Evolutionary conservation across 148 eudicot species (phyloP), one percentile per base, ranked within the genome.

Genomic region (Polygonum aviculare): DNA sequence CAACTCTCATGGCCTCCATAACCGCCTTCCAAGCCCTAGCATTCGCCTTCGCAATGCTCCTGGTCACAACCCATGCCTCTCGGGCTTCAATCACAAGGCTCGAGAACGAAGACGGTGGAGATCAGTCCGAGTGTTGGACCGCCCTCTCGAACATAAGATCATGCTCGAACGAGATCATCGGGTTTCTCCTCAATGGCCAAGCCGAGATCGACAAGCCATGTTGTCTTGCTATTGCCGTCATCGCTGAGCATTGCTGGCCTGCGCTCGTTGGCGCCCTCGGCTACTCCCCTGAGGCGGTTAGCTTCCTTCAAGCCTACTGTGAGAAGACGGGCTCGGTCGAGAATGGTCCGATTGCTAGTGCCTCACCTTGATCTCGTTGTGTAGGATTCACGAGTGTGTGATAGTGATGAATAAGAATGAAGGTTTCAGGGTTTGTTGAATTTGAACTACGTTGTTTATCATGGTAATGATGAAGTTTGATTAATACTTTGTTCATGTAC

Each of bases 211-310:
- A 90, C 22, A 76, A 55, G 1, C 79, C 72, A 1, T 90, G 95
- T 59, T 88, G 95, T 52, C 21, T 52, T 14, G 95, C 90, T 1
- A 83, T 90, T 70, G 54, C 79, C 10, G 48, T 74, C 35, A 87
- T 88, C 38, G 82, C 79, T 57, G 85, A 80, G 35, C 77, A 76
- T 38, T 90, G 94, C 60, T 90, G 91, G 94, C 90, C 94, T 19
- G 50, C 77, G 21, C 77, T 90, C 84, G 72, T 90, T 14, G 75
- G 77, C 19, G 78, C 90, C 1, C 73, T 90, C 60, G 94, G 94
- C 57, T 83, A 81, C 60, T 82, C 85, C 31, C 5, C 87, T 1
- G 84, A 86, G 44, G 94, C 88, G 22, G 80, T 82, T 48, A 81
- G 81, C 36, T 73, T 88, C 70, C 85, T 90, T 7, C 81, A 76